A percentile compares a stretch with the other conserved stretches of the same genome.
Conservation (phyloP, 202 grass and related monocot species). For the Thinopyrum obtusiflorum region DNA sequence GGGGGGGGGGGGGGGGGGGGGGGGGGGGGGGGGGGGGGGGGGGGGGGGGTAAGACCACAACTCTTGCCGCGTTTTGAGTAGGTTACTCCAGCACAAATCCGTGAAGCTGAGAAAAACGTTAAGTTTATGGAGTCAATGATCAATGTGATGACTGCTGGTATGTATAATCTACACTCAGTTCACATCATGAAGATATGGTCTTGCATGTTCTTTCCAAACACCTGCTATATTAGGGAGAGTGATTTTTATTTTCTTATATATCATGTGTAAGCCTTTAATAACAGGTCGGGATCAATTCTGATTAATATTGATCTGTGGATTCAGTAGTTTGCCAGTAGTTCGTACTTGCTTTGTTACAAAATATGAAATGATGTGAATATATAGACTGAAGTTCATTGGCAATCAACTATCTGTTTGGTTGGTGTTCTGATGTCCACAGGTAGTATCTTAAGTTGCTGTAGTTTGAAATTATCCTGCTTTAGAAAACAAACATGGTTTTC, state of each 20-base stretch:
- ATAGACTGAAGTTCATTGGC: background rate
- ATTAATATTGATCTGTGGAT: background rate
- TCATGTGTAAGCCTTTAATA: slow-evolving; percentile 19
- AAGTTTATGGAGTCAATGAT: slow-evolving; percentile 90
- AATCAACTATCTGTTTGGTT: slow-evolving; percentile 5
- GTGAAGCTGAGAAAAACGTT: slow-evolving; percentile 91
- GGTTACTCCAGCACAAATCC: slow-evolving; percentile 93
- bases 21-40: no score
- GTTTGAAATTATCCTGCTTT: background rate
- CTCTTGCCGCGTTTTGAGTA: slow-evolving; percentile 37
- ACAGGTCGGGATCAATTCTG: background rate
- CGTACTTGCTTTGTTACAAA: background rate
- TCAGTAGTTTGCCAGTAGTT: background rate
- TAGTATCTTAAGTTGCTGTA: background rate
- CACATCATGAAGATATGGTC: slow-evolving; percentile 1
- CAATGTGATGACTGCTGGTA: slow-evolving; percentile 89
- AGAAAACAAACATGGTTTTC: background rate
- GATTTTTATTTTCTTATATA: slow-evolving; percentile 10
- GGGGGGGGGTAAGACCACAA: background rate
- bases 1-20: no score
- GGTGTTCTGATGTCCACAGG: background rate
- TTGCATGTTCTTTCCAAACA: slow-evolving; percentile 7
- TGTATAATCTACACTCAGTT: slow-evolving; percentile 14
- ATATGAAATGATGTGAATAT: background rate
- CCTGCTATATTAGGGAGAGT: background rate